A percentile compares a stretch with the other conserved stretches of the same genome.
These are phyloP conservation scores for Gossypium gossypioides DNA, from an alignment of 441 rosid genomes.

Conservation along the genomic window DNA sequence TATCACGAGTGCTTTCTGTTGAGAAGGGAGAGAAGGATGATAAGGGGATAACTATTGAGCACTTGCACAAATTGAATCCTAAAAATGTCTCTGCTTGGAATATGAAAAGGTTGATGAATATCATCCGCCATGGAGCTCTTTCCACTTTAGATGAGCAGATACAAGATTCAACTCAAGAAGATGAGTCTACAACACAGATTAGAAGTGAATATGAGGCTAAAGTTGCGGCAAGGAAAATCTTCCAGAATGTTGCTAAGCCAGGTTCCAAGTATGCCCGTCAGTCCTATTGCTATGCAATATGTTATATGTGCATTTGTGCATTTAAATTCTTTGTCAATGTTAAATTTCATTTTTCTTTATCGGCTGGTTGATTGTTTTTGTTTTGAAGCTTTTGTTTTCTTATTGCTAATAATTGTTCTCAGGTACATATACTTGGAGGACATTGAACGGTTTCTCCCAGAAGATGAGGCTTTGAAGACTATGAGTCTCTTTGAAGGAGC, in stretches of 20 bases:
- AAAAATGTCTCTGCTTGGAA: constrained; percentile 63
- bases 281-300: background rate
- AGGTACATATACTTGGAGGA: constrained; percentile 41
- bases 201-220: constrained; percentile 48
- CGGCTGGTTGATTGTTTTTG: background rate
- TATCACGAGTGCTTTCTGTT: constrained; percentile 34
- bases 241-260: constrained; percentile 43
- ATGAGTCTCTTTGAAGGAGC: constrained; percentile 46
- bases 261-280: constrained; percentile 38
- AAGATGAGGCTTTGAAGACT: constrained; percentile 43
- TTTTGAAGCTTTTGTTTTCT: background rate
- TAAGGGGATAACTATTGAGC: constrained; percentile 42
- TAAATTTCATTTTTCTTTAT: background rate
- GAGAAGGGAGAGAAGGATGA: constrained; percentile 24
- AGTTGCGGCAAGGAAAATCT: constrained; percentile 50
- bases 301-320: background rate
- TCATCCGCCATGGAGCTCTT: constrained; percentile 39
- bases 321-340: background rate
- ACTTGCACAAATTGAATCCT: constrained; percentile 44
- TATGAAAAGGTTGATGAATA: constrained; percentile 54
- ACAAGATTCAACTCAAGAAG: constrained; percentile 34
- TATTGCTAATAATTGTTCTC: background rate
- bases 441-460: constrained; percentile 38
- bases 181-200: constrained; percentile 47
- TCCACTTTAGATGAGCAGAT: constrained; percentile 53